These are phyloP conservation scores for Lipomyces yamanashiensis DNA, from an alignment of 805 yeast species.

Conservation along the genomic window DNA sequence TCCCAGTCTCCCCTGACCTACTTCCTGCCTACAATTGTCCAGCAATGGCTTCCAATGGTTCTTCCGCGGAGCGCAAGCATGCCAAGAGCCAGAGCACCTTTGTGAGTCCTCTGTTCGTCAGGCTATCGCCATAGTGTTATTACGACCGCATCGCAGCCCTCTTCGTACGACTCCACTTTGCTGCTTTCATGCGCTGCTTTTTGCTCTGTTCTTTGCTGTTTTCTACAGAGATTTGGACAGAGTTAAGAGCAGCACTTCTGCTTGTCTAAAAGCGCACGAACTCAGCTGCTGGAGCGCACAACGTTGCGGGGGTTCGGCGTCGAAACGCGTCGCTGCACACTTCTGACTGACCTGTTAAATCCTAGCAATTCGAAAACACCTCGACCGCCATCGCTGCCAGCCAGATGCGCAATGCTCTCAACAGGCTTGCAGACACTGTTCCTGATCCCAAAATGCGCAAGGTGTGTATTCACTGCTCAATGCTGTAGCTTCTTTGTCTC, in stretches of 20 bases:
- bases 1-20: not conserved
- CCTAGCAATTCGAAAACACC: conserved; percentile 73
- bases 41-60: conserved; percentile 17
- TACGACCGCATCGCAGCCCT: too few relatives aligned
- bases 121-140: too few relatives aligned
- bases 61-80: conserved; percentile 54
- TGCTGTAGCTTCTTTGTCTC: not conserved
- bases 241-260: too few relatives aligned
- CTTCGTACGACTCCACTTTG: not conserved
- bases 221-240: not conserved
- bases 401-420: conserved; percentile 95
- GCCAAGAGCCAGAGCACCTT: conserved; percentile 72
- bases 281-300: not conserved
- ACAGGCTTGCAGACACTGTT: conserved; percentile 85
- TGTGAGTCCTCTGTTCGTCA: conserved; percentile 50
- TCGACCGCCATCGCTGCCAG: conserved; percentile 95
- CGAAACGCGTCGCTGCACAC: not conserved
- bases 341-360: not conserved
- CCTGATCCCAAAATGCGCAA: conserved; percentile 48
- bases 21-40: not conserved
- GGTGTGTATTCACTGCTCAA: conserved; percentile 15
- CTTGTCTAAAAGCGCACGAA: too few relatives aligned
- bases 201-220: not conserved
- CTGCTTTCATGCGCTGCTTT: not conserved
- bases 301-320: not conserved